Conservation (phyloP, 768 basidiomycete species). For the Clathrus columnatus region DNA sequence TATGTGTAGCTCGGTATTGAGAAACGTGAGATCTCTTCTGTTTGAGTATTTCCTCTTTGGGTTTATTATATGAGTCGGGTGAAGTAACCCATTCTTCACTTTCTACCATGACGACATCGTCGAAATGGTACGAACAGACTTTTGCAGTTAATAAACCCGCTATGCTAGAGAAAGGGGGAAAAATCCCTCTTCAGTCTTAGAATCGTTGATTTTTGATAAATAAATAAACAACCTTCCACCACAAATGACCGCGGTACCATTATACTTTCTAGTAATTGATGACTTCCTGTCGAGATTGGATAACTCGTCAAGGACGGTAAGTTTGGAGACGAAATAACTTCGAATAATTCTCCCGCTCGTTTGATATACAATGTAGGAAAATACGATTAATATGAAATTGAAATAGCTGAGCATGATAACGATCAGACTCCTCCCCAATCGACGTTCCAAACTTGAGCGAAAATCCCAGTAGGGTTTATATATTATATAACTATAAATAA, state of each 20-base stretch:
- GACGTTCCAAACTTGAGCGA: no score
- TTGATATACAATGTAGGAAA: not conserved
- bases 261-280: slow-evolving; percentile 4
- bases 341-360: not conserved
- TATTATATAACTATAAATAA: no score
- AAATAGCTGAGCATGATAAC: no score
- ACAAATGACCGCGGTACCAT: slow-evolving; percentile 20
- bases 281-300: not conserved
- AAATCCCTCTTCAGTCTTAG: no score
- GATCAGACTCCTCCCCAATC: no score
- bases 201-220: not conserved
- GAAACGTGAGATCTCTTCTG: slow-evolving; percentile 13
- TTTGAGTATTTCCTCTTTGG: not conserved
- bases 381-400: no score
- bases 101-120: slow-evolving; percentile 22
- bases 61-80: slow-evolving; percentile 8
- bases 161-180: slow-evolving; percentile 16
- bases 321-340: not conserved
- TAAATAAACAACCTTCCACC: slow-evolving; percentile 18
- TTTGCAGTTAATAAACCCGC: slow-evolving; percentile 20
- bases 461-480: no score
- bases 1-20: slow-evolving; percentile 11
- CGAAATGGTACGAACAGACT: slow-evolving; percentile 22
- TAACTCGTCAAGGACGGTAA: not conserved
- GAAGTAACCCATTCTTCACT: slow-evolving; percentile 18